Percentiles rank a stretch among this genome's conserved stretches.
Evolutionary conservation across 2,329 filamentous ascomycete species (phyloP).

Genomic region (Trichoderma koningiopsis): DNA sequence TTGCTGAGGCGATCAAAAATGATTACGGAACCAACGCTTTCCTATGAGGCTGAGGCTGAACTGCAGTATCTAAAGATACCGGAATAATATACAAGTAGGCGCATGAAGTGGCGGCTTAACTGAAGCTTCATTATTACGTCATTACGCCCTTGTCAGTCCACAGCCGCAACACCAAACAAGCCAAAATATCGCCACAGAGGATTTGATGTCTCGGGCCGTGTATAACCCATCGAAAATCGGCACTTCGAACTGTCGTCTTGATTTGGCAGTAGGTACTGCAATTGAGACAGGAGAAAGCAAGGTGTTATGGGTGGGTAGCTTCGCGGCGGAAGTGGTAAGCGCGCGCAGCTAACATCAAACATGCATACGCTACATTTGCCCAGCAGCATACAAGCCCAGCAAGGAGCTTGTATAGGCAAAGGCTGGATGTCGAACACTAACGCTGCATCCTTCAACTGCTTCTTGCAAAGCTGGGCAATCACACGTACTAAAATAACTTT

Average conservation of each 20-base stretch:
- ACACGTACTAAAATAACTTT: not conserved
- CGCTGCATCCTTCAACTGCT: not conserved
- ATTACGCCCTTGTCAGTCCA: not conserved
- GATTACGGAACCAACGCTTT: not conserved
- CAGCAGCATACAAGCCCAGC: not conserved
- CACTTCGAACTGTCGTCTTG: not conserved
- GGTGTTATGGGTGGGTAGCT: not conserved
- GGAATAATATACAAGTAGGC: not conserved
- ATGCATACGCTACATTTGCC: not conserved
- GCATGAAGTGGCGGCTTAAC: not conserved
- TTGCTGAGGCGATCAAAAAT: not conserved
- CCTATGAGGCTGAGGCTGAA: not conserved
- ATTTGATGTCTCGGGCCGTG: not conserved
- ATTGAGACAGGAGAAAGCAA: not conserved
- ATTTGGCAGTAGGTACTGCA: not conserved
- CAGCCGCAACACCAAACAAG: not conserved
- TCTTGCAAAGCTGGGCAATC: not conserved
- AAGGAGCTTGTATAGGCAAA: not conserved
- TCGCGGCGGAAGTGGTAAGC: not conserved
- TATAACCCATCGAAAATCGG: not conserved
- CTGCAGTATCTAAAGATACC: not conserved
- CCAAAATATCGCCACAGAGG: not conserved
- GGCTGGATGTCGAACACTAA: not conserved
- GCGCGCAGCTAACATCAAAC: not conserved
- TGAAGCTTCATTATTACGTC: constrained; percentile 10